A percentile compares a stretch with the other conserved stretches of the same genome.
Conservation (phyloP, 495 filamentous ascomycete genomes). For the Neurospora sp. region DNA sequence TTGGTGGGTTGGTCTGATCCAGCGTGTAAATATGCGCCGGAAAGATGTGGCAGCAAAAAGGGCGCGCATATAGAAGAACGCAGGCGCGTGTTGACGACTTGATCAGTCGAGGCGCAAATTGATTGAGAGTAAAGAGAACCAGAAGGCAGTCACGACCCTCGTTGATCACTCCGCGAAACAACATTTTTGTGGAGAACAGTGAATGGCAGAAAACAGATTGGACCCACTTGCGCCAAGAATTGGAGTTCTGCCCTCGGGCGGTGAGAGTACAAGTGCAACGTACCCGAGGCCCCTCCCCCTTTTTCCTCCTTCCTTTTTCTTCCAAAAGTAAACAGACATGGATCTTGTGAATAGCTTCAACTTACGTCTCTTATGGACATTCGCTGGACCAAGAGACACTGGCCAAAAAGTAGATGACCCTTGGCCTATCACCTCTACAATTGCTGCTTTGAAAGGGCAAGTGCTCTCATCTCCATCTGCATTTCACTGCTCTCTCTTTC, state of each 20-base stretch:
- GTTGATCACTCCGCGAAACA: neutral
- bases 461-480: neutral
- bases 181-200: neutral
- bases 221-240: neutral
- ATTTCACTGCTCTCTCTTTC: neutral
- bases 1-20: neutral
- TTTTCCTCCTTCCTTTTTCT: neutral
- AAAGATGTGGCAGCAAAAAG: slow-evolving; percentile 4
- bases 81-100: neutral
- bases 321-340: neutral
- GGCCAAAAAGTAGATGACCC: neutral
- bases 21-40: slow-evolving; percentile 2
- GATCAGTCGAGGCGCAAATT: neutral
- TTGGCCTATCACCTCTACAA: neutral
- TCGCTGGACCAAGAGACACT: neutral
- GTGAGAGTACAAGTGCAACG: neutral
- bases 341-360: neutral
- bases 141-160: neutral
- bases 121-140: neutral
- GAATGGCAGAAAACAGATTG: neutral
- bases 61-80: slow-evolving; percentile 1
- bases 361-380: neutral
- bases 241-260: neutral
- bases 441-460: neutral
- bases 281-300: neutral